Evolutionary conservation across 495 filamentous ascomycete genomes (phyloP), one percentile per base, ranked within the genome.

Genomic region (Pseudomonodictys pantanalensis): DNA sequence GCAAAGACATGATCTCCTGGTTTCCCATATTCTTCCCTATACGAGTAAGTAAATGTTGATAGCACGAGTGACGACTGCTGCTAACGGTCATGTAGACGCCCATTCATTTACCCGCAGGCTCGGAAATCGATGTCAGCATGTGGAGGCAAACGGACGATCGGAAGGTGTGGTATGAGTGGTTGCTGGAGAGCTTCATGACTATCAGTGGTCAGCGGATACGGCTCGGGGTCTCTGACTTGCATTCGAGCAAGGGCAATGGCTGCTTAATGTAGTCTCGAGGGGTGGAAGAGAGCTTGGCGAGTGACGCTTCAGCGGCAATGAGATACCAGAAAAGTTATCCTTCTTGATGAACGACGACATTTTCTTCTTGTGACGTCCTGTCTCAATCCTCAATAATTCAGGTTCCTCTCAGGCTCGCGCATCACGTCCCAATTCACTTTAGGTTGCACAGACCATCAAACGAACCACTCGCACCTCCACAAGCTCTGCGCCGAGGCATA

Each of bases 151-250:
- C 93, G 6, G 92, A 97, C 70, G 89, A 95, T 66, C 81, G 88
- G 18, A 95, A 91, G 75, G 92, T 97, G 11, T 99, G 93, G 95
- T 99, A 99, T 71, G 92, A 99, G 72, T 99, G 93, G 93, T 79
- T 93, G 65, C 85, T 95, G 0, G 93, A 97, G 71, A 87, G 84
- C 22, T 95, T 86, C 68, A 78, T 84, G 18, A 79, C 77, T 73
- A 75, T 78, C 47, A 76, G 78, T 17, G 79, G 78, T 48, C 82
- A 81, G 59, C 81, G 87, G 48, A 79, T 91, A 66, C 84, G 89
- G 69, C 77, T 97, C 22, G 90, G 86, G 1, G 79, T 84, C 49
- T 91, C 89, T 63, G 91, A 96, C 46, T 67, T 97, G 68, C 91
- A 95, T 68, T 93, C 86, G 38, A 96, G 90, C 68, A 88, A 89